Conservation (phyloP, 176 grass and related monocot genomes). For the Elaeis guineensis region DNA sequence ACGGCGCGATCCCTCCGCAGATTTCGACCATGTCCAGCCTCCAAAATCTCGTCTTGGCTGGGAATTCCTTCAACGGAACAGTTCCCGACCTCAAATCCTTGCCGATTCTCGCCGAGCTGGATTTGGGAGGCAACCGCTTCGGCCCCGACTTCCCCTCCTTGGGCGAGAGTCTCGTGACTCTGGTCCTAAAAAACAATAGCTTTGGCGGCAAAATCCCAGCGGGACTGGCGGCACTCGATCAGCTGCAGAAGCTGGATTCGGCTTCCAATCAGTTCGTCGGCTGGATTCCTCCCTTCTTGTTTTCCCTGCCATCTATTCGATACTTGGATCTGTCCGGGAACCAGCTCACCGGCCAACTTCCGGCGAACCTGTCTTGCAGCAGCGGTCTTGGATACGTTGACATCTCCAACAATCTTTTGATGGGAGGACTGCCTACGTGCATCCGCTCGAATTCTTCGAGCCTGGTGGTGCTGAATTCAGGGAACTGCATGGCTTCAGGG, state of each 20-base stretch:
- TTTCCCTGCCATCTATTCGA: slow-evolving; percentile 53
- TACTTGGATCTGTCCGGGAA: slow-evolving; percentile 66
- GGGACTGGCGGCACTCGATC: slow-evolving; percentile 23
- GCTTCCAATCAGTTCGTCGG: slow-evolving; percentile 50
- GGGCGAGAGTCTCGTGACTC: slow-evolving; percentile 18
- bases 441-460: slow-evolving; percentile 38
- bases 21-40: slow-evolving; percentile 48
- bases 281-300: slow-evolving; percentile 54
- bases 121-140: slow-evolving; percentile 44
- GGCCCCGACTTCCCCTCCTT: slow-evolving; percentile 52
- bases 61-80: slow-evolving; percentile 55
- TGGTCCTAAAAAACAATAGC: slow-evolving; percentile 47
- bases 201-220: slow-evolving; percentile 41
- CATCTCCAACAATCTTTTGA: slow-evolving; percentile 71
- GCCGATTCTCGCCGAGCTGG: slow-evolving; percentile 49
- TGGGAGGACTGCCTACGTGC: slow-evolving; percentile 58
- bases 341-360: slow-evolving; percentile 49
- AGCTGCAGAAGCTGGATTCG: slow-evolving; percentile 52
- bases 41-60: slow-evolving; percentile 51
- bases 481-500: slow-evolving; percentile 56
- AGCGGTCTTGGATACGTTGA: slow-evolving; percentile 45
- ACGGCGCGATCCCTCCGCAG: slow-evolving; percentile 35
- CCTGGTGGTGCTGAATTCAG: slow-evolving; percentile 41
- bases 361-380: slow-evolving; percentile 31
- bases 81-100: slow-evolving; percentile 43